Conservation (phyloP, 352 stramenopile species). For the Pythium pectinolyticum region DNA sequence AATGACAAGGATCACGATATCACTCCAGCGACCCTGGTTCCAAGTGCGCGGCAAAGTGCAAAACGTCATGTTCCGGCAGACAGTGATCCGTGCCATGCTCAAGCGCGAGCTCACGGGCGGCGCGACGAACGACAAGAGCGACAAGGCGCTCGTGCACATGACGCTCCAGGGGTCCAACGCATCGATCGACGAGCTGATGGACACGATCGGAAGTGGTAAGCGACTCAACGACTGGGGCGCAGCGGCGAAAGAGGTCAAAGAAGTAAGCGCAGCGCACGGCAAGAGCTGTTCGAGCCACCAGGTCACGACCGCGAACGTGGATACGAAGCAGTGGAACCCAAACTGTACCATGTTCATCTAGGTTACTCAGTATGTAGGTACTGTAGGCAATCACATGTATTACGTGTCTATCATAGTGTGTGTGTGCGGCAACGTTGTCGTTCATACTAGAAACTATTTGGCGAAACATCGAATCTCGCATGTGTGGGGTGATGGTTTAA, state of each 20-base stretch:
- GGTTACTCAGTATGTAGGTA: not conserved
- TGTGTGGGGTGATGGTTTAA: constrained; percentile 24
- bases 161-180: constrained; percentile 49
- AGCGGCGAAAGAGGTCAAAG: constrained; percentile 37
- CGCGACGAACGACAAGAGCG: constrained; percentile 62
- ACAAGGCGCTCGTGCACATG: constrained; percentile 60
- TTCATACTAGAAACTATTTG: too few species aligned
- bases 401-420: constrained; percentile 10
- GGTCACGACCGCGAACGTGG: constrained; percentile 71
- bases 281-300: constrained; percentile 48
- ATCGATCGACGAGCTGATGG: constrained; percentile 48
- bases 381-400: constrained; percentile 5
- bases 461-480: too few species aligned
- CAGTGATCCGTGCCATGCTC: constrained; percentile 72
- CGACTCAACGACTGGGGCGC: constrained; percentile 75
- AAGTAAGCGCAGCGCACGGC: constrained; percentile 41
- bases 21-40: constrained; percentile 35
- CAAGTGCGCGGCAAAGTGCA: constrained; percentile 73
- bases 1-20: not conserved
- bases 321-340: constrained; percentile 66
- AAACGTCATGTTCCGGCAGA: constrained; percentile 84
- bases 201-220: constrained; percentile 41
- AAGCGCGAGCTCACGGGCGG: constrained; percentile 60
- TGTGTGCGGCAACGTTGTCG: not conserved
- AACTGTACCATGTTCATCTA: constrained; percentile 79